These are phyloP conservation scores for Hypoxylon perforatum DNA, from an alignment of 495 filamentous ascomycete species.

Conservation along the genomic window DNA sequence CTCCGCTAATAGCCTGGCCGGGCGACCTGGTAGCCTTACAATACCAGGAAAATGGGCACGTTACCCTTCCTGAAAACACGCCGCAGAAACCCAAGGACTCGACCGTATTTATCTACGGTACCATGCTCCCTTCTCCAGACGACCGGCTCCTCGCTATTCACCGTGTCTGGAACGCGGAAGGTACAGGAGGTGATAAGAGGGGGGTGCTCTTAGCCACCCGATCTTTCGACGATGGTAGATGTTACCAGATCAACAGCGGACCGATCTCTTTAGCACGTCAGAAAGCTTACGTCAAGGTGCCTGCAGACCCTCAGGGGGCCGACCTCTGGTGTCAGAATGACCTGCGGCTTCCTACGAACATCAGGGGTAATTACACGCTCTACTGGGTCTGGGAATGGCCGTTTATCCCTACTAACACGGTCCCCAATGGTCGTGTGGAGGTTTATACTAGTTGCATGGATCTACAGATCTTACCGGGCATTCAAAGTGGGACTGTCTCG, in stretches of 20 bases:
- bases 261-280: slow-evolving; percentile 64
- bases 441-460: background rate
- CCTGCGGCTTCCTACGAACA: slow-evolving; percentile 68
- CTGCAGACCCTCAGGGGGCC: slow-evolving; percentile 44
- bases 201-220: slow-evolving; percentile 75
- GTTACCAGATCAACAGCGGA: slow-evolving; percentile 70
- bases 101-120: slow-evolving; percentile 82
- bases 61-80: slow-evolving; percentile 67
- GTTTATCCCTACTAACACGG: slow-evolving; percentile 47
- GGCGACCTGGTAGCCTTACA: slow-evolving; percentile 73
- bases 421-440: background rate
- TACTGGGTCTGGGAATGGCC: slow-evolving; percentile 95
- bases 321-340: slow-evolving; percentile 79
- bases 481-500: background rate
- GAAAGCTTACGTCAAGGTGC: slow-evolving; percentile 43
- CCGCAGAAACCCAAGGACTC: slow-evolving; percentile 76
- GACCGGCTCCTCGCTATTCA: slow-evolving; percentile 74
- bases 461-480: background rate
- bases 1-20: slow-evolving; percentile 70
- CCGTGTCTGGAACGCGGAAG: slow-evolving; percentile 73
- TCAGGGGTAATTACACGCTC: slow-evolving; percentile 67
- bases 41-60: slow-evolving; percentile 76
- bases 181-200: slow-evolving; percentile 75
- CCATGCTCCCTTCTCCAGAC: slow-evolving; percentile 57
- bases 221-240: slow-evolving; percentile 81